A percentile compares a stretch with the other conserved stretches of the same genome.
Evolutionary conservation across 495 filamentous ascomycete species (phyloP).

Genomic region (Penicillium cosmopolitanum): DNA sequence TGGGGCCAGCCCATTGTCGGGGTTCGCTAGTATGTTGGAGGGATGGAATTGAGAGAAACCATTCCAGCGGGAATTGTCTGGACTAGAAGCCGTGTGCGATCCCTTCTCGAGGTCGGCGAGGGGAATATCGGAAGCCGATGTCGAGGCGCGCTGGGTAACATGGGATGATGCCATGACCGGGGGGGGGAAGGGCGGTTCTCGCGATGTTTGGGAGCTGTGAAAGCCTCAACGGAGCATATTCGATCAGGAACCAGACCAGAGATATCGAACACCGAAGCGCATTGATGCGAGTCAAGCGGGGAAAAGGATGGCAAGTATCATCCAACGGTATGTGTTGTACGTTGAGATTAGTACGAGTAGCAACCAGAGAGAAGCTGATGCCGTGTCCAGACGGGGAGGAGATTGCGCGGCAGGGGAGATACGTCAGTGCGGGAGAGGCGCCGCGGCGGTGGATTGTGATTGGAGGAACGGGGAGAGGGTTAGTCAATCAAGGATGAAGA

Average conservation of each 20-base stretch:
- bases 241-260: not conserved
- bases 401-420: slow-evolving; percentile 4
- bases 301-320: not conserved
- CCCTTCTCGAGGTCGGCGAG: slow-evolving; percentile 39
- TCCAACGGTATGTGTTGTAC: not conserved
- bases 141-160: slow-evolving; percentile 20
- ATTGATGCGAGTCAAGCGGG: not conserved
- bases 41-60: slow-evolving; percentile 32
- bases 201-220: not conserved
- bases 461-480: not conserved
- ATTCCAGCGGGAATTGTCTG: slow-evolving; percentile 27
- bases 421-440: slow-evolving; percentile 6
- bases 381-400: not conserved
- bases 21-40: slow-evolving; percentile 35
- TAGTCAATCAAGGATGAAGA: too few relatives aligned
- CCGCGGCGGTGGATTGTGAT: not conserved
- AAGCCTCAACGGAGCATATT: not conserved
- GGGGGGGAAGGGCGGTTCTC: not conserved
- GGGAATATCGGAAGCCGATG: slow-evolving; percentile 34
- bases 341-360: too few relatives aligned
- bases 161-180: slow-evolving; percentile 21
- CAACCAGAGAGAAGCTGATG: not conserved
- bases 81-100: slow-evolving; percentile 1
- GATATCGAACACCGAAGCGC: not conserved
- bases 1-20: slow-evolving; percentile 21